phyloP scores from a whole-genome alignment of 2,329 filamentous ascomycete species.

The Verticillium albo-atrum region DNA sequence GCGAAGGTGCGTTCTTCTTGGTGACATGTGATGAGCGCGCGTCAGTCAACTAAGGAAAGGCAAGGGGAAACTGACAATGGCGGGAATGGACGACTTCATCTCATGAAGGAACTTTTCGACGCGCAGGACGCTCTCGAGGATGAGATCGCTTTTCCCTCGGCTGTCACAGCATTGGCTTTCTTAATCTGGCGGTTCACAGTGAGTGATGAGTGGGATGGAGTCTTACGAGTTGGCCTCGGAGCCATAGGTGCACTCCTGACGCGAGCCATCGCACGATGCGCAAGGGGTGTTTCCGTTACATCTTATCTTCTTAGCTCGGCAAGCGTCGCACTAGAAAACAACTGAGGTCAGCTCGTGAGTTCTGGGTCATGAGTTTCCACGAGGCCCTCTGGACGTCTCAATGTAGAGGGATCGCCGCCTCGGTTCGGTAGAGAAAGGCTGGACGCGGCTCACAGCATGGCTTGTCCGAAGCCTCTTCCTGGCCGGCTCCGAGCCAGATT shows the following conservation, averaged over 20 bases:
- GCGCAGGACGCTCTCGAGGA: constrained; percentile 44
- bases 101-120: constrained; percentile 42
- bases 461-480: constrained; percentile 37
- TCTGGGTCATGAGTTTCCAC: neutral
- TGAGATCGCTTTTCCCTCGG: constrained; percentile 46
- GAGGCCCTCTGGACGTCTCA: neutral
- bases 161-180: constrained; percentile 17
- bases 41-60: neutral
- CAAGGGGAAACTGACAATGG: neutral
- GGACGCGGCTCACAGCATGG: constrained; percentile 30
- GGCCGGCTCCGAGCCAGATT: constrained; percentile 20
- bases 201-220: neutral
- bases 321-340: constrained; percentile 38
- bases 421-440: neutral
- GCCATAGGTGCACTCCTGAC: constrained; percentile 35
- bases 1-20: constrained; percentile 8
- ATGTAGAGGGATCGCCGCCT: neutral
- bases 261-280: constrained; percentile 27
- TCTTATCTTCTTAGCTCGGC: constrained; percentile 38
- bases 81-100: constrained; percentile 35
- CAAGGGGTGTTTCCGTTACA: constrained; percentile 45
- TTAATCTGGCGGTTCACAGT: constrained; percentile 3
- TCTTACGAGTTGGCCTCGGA: constrained; percentile 38
- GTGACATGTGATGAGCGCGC: neutral
- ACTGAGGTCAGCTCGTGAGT: neutral